Percentiles rank a stretch among this genome's conserved stretches.
phyloP scores from a whole-genome alignment of 768 basidiomycete genomes.

The Hericium alpestre region DNA sequence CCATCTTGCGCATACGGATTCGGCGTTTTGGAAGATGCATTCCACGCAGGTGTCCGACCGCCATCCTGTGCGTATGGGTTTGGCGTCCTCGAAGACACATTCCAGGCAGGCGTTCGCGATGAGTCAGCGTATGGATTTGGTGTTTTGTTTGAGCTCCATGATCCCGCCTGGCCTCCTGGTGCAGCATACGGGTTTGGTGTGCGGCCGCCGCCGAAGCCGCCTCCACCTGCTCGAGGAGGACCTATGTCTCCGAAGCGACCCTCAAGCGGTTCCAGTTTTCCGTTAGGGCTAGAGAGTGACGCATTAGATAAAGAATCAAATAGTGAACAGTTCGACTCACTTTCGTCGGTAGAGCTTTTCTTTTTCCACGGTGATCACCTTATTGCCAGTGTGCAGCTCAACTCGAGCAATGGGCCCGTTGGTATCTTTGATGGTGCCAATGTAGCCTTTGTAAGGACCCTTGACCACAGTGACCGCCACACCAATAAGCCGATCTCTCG shows the following conservation, averaged over 20 bases:
- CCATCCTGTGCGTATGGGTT: constrained; percentile 51
- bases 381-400: constrained; percentile 83
- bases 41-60: constrained; percentile 45
- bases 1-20: constrained; percentile 39
- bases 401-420: constrained; percentile 82
- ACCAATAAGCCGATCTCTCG: constrained; percentile 76
- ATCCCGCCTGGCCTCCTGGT: constrained; percentile 14
- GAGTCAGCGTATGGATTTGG: constrained; percentile 22
- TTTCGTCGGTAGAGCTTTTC: constrained; percentile 60
- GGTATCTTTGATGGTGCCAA: constrained; percentile 90
- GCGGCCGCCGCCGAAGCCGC: constrained; percentile 8
- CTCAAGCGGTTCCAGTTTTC: constrained; percentile 43
- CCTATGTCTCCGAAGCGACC: constrained; percentile 22
- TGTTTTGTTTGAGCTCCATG: constrained; percentile 22
- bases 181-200: constrained; percentile 8
- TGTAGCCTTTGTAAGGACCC: constrained; percentile 84
- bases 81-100: constrained; percentile 46
- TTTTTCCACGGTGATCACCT: constrained; percentile 80
- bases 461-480: constrained; percentile 68
- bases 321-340: constrained; percentile 33
- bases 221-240: constrained; percentile 22
- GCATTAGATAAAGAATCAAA: constrained; percentile 3
- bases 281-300: constrained; percentile 37
- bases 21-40: constrained; percentile 39
- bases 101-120: constrained; percentile 23